Evolutionary conservation across 1,284 basidiomycete genomes (phyloP), one percentile per base, ranked within the genome.

Genomic region (Veloboletus limbatus): DNA sequence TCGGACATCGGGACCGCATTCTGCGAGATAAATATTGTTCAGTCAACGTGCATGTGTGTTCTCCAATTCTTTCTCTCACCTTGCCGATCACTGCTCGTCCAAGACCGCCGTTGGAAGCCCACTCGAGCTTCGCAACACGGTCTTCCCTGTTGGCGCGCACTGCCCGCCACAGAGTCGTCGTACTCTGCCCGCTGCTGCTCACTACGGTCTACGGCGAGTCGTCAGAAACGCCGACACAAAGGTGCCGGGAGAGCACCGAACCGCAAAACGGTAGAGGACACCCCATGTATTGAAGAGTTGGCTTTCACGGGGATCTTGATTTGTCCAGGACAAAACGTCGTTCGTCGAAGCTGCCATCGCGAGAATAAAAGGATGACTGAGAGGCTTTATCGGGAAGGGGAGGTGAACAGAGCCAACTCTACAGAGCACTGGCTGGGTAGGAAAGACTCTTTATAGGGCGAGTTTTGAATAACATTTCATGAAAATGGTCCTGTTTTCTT

Each of bases 51-150:
- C 48, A 21, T 7, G 26, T 8, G 2, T 31, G 20, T 25, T 18
- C 35, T 22, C 45, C 26, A 25, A 35, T 48, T 39, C 35, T 20
- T 40, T 47, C 57, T 60, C 57, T 53, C 54, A 87, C 88, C 76
- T 88, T 89, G 60, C 87, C 88, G 60, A 91, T 87, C 55, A 85
- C 74, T 54, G 85, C 81, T 57, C 88, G 86, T 54, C 88, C 88
- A 47, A 90, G 81, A 46, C 83, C 81, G 49, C 87, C 88, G 56
- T 78, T 85, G 43, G 79, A 70, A 45, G 83, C 77, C 88, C 88
- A 92, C 67, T 92, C 88, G 49, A 92, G 78, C 69, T 83, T 88
- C 54, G 88, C 88, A 56, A 90, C 82, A 37, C 85, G 81, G 65
- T 91, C 88, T 69, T 88, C 86, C 62, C 85, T 87, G 70, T 85